These are phyloP conservation scores for Lentinus brumalis DNA, from an alignment of 768 basidiomycete species.

Conservation along the genomic window DNA sequence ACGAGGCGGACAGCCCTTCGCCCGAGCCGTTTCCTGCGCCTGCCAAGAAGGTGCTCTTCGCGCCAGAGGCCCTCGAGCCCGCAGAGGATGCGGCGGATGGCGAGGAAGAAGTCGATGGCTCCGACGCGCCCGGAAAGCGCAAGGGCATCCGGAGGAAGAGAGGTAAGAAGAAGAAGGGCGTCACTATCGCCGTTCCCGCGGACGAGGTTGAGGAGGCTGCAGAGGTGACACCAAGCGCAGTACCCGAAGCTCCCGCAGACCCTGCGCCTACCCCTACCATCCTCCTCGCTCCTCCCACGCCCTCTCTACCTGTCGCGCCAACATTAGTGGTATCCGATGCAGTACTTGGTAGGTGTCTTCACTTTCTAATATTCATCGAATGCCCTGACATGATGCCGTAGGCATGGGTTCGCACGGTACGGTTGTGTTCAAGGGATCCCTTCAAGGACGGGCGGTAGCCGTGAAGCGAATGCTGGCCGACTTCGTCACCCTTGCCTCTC, in stretches of 20 bases:
- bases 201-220: constrained; percentile 16
- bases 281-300: constrained; percentile 26
- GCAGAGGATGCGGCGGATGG: constrained; percentile 30
- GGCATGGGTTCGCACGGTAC: constrained; percentile 97
- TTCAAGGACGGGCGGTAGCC: constrained; percentile 98
- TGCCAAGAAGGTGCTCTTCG: constrained; percentile 13
- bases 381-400: constrained; percentile 32
- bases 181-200: constrained; percentile 11
- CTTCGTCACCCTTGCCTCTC: constrained; percentile 91
- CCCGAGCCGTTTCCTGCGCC: background rate
- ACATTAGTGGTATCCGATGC: constrained; percentile 74
- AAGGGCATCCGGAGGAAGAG: constrained; percentile 29
- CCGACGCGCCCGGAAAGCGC: constrained; percentile 46
- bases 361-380: background rate
- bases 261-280: constrained; percentile 17
- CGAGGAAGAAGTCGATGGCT: constrained; percentile 50
- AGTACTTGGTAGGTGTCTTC: constrained; percentile 59
- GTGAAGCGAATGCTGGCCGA: constrained; percentile 95
- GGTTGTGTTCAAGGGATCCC: constrained; percentile 89
- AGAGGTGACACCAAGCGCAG: constrained; percentile 12
- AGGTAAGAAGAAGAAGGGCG: constrained; percentile 35
- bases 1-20: background rate
- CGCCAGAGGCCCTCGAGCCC: constrained; percentile 13
- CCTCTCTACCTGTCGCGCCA: constrained; percentile 32
- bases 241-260: constrained; percentile 10